Evolutionary conservation across 169 alveolate genomes (phyloP).

Genomic region (Cryptosporidium xiaoi): DNA sequence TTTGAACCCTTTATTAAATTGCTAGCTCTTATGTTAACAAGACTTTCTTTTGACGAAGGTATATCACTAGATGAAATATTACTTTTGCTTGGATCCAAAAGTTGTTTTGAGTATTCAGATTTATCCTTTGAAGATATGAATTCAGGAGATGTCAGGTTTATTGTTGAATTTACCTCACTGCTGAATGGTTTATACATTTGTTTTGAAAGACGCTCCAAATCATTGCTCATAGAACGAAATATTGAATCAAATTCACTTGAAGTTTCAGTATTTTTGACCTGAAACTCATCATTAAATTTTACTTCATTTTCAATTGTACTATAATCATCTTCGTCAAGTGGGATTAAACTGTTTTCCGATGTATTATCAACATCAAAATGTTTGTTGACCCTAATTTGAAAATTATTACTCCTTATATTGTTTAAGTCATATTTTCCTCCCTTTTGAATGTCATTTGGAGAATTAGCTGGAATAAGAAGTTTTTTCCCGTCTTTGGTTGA

Average conservation of each 20-base stretch:
- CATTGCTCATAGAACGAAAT: constrained; percentile 55
- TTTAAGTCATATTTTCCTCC: not conserved
- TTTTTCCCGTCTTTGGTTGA: constrained; percentile 37
- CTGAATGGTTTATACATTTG: constrained; percentile 33
- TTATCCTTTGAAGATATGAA: not conserved
- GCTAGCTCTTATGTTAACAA: not conserved
- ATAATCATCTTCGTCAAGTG: not conserved
- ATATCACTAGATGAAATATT: not conserved
- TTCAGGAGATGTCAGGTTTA: constrained; percentile 56
- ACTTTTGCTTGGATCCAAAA: too few species aligned
- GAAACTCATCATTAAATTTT: not conserved
- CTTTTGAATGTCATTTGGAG: not conserved
- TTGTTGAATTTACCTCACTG: not conserved
- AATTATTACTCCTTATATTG: not conserved
- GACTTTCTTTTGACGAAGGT: not conserved
- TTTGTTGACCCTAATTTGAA: not conserved
- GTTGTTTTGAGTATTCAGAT: not conserved
- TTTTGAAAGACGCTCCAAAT: constrained; percentile 50
- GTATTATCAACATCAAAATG: not conserved
- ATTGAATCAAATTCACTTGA: constrained; percentile 43
- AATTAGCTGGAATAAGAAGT: constrained; percentile 48
- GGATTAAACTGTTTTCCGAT: not conserved
- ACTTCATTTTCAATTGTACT: not conserved
- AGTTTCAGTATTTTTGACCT: not conserved
- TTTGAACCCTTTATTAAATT: not conserved